phyloP scores from a whole-genome alignment of 768 basidiomycete species.

The Lactifluus pinguis region DNA sequence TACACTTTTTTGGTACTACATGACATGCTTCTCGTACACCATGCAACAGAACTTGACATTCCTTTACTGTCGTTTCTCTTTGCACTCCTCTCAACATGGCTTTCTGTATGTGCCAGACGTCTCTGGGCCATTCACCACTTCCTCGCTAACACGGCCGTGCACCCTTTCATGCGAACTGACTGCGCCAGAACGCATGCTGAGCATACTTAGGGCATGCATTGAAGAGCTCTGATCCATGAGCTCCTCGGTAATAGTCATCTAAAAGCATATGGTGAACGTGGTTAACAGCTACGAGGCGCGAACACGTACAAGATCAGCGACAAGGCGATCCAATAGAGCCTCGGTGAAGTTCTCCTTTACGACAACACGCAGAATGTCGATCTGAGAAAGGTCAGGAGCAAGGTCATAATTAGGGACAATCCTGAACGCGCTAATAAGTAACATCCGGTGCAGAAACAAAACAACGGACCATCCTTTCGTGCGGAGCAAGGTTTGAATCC shows the following conservation, averaged over 20 bases:
- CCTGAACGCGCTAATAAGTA: slow-evolving; percentile 21
- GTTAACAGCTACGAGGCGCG: neutral
- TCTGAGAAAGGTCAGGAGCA: slow-evolving; percentile 39
- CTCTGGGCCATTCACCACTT: slow-evolving; percentile 37
- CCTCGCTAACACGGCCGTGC: slow-evolving; percentile 33
- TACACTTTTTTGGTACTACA: neutral
- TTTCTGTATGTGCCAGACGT: slow-evolving; percentile 60
- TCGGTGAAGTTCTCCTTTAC: slow-evolving; percentile 48
- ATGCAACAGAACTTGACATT: neutral
- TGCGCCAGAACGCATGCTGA: slow-evolving; percentile 27
- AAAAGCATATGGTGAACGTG: neutral
- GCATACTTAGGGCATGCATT: slow-evolving; percentile 40
- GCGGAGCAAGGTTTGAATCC: slow-evolving; percentile 44
- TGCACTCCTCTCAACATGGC: slow-evolving; percentile 38
- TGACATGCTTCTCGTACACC: neutral
- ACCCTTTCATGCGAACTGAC: slow-evolving; percentile 30
- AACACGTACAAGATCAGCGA: slow-evolving; percentile 55
- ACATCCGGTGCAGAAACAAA: neutral
- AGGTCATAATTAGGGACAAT: slow-evolving; percentile 57
- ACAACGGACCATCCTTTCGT: slow-evolving; percentile 35
- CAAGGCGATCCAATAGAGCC: slow-evolving; percentile 41
- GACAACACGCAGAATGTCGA: slow-evolving; percentile 56
- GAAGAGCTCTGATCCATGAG: slow-evolving; percentile 41
- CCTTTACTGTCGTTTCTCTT: neutral
- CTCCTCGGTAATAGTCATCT: slow-evolving; percentile 59